A percentile compares a stretch with the other conserved stretches of the same genome.
Conservation (phyloP, 768 basidiomycete species). For the Tephrocybe rancida region DNA sequence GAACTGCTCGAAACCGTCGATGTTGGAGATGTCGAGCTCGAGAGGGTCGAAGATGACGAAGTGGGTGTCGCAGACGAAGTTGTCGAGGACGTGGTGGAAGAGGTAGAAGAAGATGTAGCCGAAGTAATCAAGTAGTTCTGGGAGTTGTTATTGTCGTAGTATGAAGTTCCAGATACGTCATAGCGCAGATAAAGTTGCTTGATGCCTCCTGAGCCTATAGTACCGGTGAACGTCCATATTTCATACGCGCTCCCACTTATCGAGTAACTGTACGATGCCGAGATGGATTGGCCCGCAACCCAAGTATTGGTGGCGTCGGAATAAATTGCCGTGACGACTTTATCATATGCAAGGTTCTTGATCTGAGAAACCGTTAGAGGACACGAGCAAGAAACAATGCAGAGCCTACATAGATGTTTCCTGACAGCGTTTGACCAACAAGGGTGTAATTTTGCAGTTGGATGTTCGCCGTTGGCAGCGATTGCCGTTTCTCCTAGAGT, state of each 20-base stretch:
- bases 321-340: conserved; percentile 2
- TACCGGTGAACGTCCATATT: conserved; percentile 3
- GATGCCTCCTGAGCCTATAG: conserved; percentile 3
- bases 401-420: conserved; percentile 4
- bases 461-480: conserved; percentile 2
- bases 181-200: conserved; percentile 8
- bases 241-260: conserved; percentile 7
- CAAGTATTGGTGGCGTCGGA: conserved; percentile 1
- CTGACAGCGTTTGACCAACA: neutral
- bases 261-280: conserved; percentile 1
- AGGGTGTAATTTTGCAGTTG: conserved; percentile 4
- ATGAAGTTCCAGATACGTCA: conserved; percentile 2
- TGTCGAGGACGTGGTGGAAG: neutral
- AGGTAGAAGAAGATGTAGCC: neutral
- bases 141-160: conserved; percentile 7
- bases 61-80: neutral
- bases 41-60: neutral
- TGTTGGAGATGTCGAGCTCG: neutral
- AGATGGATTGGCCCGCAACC: conserved; percentile 4
- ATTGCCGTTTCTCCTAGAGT: neutral
- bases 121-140: neutral
- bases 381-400: neutral
- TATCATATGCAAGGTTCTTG: conserved; percentile 5
- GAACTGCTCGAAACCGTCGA: neutral
- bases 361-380: neutral